A percentile compares a stretch with the other conserved stretches of the same genome.
Evolutionary conservation across 208 protist genomes (phyloP).

Genomic region (Crithidia acanthocephali): DNA sequence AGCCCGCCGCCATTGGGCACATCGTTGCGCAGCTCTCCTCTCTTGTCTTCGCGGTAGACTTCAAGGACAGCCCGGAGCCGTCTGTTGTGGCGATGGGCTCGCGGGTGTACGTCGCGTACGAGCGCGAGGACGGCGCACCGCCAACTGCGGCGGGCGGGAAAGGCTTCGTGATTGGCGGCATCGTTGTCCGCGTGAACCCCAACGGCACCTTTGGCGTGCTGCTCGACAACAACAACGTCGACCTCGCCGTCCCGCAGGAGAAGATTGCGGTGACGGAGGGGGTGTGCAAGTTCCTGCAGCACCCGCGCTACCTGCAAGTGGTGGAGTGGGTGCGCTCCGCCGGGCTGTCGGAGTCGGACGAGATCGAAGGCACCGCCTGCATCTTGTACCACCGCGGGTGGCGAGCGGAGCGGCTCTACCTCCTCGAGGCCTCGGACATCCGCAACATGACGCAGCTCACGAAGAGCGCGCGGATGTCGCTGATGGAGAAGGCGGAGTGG

Average conservation of each 20-base stretch:
- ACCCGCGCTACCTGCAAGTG: constrained; percentile 62
- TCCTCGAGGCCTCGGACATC: constrained; percentile 79
- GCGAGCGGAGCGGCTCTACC: constrained; percentile 81
- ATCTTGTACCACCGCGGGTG: constrained; percentile 85
- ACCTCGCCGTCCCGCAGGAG: constrained; percentile 81
- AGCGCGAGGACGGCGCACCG: constrained; percentile 27
- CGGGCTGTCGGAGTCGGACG: constrained; percentile 52
- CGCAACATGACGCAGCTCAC: constrained; percentile 72
- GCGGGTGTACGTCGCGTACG: constrained; percentile 60
- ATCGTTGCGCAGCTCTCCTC: constrained; percentile 79
- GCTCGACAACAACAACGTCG: constrained; percentile 83
- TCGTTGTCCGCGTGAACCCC: constrained; percentile 76
- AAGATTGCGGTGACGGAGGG: constrained; percentile 69
- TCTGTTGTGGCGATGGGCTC: constrained; percentile 45
- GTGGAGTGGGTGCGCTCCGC: constrained; percentile 82
- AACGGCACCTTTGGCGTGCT: constrained; percentile 85
- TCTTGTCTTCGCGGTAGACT: constrained; percentile 74
- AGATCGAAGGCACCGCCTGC: constrained; percentile 69
- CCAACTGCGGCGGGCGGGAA: neutral
- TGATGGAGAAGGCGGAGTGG: constrained; percentile 91
- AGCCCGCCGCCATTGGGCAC: constrained; percentile 68
- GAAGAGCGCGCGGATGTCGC: constrained; percentile 77
- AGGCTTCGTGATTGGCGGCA: constrained; percentile 62
- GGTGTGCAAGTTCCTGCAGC: constrained; percentile 52
- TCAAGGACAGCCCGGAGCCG: constrained; percentile 29